A percentile compares a stretch with the other conserved stretches of the same genome.
Conservation (phyloP, 768 basidiomycete species). For the Glaciozyma antarctica region DNA sequence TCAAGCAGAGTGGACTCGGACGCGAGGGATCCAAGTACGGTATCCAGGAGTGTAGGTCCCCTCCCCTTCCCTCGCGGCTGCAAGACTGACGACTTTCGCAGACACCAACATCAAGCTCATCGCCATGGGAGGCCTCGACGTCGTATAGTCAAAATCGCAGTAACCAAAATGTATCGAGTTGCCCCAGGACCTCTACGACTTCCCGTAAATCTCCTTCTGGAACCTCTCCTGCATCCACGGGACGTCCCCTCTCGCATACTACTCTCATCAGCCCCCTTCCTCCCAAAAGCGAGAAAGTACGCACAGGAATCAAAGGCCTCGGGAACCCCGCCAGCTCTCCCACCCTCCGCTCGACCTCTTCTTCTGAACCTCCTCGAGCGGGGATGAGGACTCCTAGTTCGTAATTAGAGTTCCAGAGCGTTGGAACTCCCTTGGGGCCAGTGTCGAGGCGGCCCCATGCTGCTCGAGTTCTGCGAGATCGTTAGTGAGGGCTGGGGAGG, state of each 20-base stretch:
- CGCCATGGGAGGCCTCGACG: slow-evolving; percentile 15
- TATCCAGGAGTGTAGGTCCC: slow-evolving; percentile 42
- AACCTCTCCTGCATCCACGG: slow-evolving; percentile 26
- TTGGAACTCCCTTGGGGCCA: background rate
- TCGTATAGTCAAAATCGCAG: too few relatives aligned
- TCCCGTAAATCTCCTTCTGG: background rate
- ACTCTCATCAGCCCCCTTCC: background rate
- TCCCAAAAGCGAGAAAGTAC: background rate
- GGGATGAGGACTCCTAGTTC: slow-evolving; percentile 26
- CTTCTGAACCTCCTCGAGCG: slow-evolving; percentile 10
- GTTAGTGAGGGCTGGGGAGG: background rate
- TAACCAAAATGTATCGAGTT: too few relatives aligned
- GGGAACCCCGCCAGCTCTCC: slow-evolving; percentile 14
- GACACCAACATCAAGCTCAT: slow-evolving; percentile 22
- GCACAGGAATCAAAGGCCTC: slow-evolving; percentile 12
- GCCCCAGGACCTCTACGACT: too few relatives aligned
- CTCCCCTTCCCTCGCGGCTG: background rate
- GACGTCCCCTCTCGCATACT: background rate
- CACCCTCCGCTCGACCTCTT: slow-evolving; percentile 17
- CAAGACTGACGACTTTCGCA: background rate
- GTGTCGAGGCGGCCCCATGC: slow-evolving; percentile 25
- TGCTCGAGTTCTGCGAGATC: slow-evolving; percentile 11
- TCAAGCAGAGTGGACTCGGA: slow-evolving; percentile 69
- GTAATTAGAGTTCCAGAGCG: slow-evolving; percentile 13
- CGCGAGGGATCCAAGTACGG: slow-evolving; percentile 76